Conservation (phyloP, 495 filamentous ascomycete species). For the Cladorrhinum samala region DNA sequence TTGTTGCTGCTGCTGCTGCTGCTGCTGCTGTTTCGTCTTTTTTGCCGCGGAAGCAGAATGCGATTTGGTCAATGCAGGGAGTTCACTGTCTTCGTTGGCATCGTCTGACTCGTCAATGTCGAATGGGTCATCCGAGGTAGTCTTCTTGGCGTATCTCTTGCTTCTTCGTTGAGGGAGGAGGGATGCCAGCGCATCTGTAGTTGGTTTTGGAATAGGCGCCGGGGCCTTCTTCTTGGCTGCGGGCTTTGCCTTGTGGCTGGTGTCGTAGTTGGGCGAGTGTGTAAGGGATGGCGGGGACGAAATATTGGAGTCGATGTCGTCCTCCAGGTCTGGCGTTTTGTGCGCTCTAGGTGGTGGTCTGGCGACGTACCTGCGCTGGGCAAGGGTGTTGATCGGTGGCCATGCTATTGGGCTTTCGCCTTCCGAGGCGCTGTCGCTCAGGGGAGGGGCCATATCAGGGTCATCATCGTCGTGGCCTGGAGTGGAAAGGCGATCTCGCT, state of each 20-base stretch:
- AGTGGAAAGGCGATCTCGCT: slow-evolving; percentile 15
- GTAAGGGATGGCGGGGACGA: slow-evolving; percentile 48
- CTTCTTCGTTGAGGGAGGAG: slow-evolving; percentile 35
- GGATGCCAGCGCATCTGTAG: slow-evolving; percentile 38
- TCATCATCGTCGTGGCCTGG: slow-evolving; percentile 26
- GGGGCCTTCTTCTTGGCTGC: slow-evolving; percentile 21
- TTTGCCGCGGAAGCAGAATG: too few species aligned
- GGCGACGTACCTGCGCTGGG: slow-evolving; percentile 27
- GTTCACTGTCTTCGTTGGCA: slow-evolving; percentile 23
- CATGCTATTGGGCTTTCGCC: slow-evolving; percentile 29
- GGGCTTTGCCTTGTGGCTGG: slow-evolving; percentile 8
- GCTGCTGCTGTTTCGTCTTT: slow-evolving; percentile 11
- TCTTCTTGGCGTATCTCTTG: slow-evolving; percentile 2
- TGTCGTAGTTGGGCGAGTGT: slow-evolving; percentile 42
- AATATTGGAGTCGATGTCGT: slow-evolving; percentile 31
- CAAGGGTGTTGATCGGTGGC: slow-evolving; percentile 36
- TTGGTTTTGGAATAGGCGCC: slow-evolving; percentile 25
- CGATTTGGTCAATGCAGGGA: slow-evolving; percentile 28
- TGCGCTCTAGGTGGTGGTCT: slow-evolving; percentile 14
- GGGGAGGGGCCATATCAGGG: slow-evolving; percentile 40
- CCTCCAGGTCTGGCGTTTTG: slow-evolving; percentile 26
- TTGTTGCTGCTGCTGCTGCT: too few species aligned
- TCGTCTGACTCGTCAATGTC: slow-evolving; percentile 13
- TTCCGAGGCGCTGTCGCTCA: slow-evolving; percentile 37
- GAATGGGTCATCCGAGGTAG: slow-evolving; percentile 17